A percentile compares a stretch with the other conserved stretches of the same genome.
Conservation (phyloP, 495 filamentous ascomycete species). For the Penicillium desertorum region DNA sequence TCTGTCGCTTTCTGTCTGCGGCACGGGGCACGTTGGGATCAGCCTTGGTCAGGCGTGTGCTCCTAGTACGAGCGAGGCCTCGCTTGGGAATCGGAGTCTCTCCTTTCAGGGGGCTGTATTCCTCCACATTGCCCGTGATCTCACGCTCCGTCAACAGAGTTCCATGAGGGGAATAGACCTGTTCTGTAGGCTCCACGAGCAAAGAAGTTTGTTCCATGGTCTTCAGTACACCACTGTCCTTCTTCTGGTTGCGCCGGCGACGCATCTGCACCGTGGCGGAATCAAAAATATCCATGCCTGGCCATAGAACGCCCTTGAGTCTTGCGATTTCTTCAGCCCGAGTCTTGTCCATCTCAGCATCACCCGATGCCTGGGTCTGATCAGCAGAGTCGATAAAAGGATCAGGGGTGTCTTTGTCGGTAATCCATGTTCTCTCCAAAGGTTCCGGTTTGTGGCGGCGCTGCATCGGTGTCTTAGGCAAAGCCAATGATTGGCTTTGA, state of each 20-base stretch:
- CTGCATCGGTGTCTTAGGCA: slow-evolving; percentile 28
- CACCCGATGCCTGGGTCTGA: slow-evolving; percentile 1
- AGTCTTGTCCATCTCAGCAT: slow-evolving; percentile 27
- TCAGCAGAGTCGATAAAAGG: slow-evolving; percentile 8
- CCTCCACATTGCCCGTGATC: slow-evolving; percentile 57
- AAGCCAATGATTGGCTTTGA: slow-evolving; percentile 4
- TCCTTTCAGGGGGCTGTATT: slow-evolving; percentile 50
- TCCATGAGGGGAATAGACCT: slow-evolving; percentile 61
- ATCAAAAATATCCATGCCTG: slow-evolving; percentile 88
- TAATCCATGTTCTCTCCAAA: slow-evolving; percentile 1
- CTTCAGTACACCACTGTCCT: slow-evolving; percentile 67
- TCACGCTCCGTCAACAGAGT: slow-evolving; percentile 53
- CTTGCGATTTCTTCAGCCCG: slow-evolving; percentile 42
- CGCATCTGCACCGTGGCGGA: slow-evolving; percentile 75
- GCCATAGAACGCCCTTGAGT: slow-evolving; percentile 76
- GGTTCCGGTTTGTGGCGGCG: slow-evolving; percentile 1
- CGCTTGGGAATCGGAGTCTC: slow-evolving; percentile 47
- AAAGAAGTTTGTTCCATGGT: slow-evolving; percentile 68
- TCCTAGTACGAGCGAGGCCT: slow-evolving; percentile 30
- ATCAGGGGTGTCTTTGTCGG: slow-evolving; percentile 14
- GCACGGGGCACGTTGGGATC: slow-evolving; percentile 38
- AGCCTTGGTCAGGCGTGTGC: slow-evolving; percentile 23
- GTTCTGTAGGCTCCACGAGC: slow-evolving; percentile 67
- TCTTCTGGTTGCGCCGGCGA: slow-evolving; percentile 83
- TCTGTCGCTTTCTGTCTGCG: slow-evolving; percentile 28